Percentiles rank a stretch among this genome's conserved stretches.
Evolutionary conservation across 106 monocot genomes (phyloP).

Genomic region (Iris macrosiphon): DNA sequence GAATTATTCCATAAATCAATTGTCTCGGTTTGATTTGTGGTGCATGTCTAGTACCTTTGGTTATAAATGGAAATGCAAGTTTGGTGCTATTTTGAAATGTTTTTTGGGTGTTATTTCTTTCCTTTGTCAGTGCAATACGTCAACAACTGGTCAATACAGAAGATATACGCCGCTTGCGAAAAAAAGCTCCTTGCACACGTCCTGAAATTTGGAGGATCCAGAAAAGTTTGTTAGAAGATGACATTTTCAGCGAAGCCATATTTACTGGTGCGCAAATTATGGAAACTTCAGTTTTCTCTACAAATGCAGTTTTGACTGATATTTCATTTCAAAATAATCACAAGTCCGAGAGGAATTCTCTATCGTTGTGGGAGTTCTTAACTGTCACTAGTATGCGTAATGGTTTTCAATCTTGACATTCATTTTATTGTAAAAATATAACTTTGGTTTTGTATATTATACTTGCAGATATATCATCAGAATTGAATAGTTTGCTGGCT

Average conservation of each 20-base stretch:
- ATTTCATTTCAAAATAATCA: background rate
- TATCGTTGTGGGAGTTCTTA: too few relatives aligned
- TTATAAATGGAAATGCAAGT: background rate
- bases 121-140: conserved; percentile 58
- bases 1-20: too few relatives aligned
- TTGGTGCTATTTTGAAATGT: background rate
- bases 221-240: conserved; percentile 67
- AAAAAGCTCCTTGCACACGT: conserved; percentile 91
- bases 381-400: background rate
- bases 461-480: conserved; percentile 47
- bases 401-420: background rate
- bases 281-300: too few relatives aligned
- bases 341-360: background rate
- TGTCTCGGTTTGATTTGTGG: too few relatives aligned
- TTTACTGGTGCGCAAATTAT: conserved; percentile 47
- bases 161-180: conserved; percentile 86
- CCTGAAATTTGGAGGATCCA: conserved; percentile 92
- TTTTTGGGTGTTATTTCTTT: conserved; percentile 9
- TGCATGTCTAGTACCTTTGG: too few relatives aligned
- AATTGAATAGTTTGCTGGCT: conserved; percentile 35
- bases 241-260: conserved; percentile 59
- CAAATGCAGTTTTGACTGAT: too few relatives aligned
- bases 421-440: too few relatives aligned
- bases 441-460: background rate
- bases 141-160: conserved; percentile 92